Evolutionary conservation across 495 filamentous ascomycete genomes (phyloP), one percentile per base, ranked within the genome.

Genomic region (Aspergillus sclerotiicarbonarius): DNA sequence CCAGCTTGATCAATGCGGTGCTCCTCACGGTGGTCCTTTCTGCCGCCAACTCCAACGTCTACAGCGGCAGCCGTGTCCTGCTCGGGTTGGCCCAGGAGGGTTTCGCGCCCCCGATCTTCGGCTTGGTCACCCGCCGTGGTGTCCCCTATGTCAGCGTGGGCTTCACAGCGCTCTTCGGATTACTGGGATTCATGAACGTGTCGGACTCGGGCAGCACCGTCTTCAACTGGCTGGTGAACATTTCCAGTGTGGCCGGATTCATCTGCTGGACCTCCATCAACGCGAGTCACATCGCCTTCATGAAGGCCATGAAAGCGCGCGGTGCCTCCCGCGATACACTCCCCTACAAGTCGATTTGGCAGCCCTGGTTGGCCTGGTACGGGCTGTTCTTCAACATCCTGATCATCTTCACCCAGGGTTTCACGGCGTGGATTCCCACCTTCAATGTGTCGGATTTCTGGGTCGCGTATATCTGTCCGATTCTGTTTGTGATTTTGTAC

Each of bases 21-120:
- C 79, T 90, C 29, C 70, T 90, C 44, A 89, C 80, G 19, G 84
- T 85, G 2, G 86, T 85, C 3, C 76, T 83, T 35, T 87, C 84
- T 5, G 81, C 84, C 5, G 88, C 83, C 52, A 93, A 93, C 67
- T 85, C 87, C 4, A 90, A 88, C 76, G 79, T 90, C 51, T 93
- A 90, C 73, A 90, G 85, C 4, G 82, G 82, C 44, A 82, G 79
- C 60, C 84, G 85, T 32, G 80, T 87, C 29, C 72, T 88, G 15
- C 72, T 84, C 37, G 81, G 82, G 12, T 73, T 88, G 29, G 82
- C 83, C 15, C 71, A 80, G 29, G 79, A 84, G 53, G 71, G 77
- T 37, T 80, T 82, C 33, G 85, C 83, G 1, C 85, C 85, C 0
- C 60, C 62, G 1, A 69, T 82, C 64, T 81, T 86, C 54, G 66